Conservation (phyloP, 768 basidiomycete genomes). For the Tulasnella sp. region DNA sequence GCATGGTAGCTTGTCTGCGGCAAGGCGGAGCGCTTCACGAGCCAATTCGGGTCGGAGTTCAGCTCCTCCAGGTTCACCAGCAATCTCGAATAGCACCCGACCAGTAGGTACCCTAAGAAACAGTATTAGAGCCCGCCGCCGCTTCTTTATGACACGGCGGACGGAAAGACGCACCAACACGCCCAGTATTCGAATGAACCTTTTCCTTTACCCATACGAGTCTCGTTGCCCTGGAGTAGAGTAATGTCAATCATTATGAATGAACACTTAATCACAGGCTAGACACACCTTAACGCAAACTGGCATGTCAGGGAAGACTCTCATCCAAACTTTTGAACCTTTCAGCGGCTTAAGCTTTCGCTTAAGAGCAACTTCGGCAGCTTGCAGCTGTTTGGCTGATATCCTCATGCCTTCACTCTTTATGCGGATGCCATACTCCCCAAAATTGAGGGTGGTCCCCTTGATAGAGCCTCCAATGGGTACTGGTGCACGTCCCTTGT, state of each 20-base stretch:
- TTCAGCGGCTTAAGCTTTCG: conserved; percentile 85
- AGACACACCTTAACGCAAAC: conserved; percentile 84
- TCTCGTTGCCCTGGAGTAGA: conserved; percentile 78
- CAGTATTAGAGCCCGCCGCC: neutral
- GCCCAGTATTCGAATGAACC: conserved; percentile 98
- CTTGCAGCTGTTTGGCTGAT: conserved; percentile 81
- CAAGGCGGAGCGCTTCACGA: conserved; percentile 86
- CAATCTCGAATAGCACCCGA: conserved; percentile 89
- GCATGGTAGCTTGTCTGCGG: conserved; percentile 80
- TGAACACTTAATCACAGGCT: neutral
- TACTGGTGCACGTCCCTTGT: conserved; percentile 82
- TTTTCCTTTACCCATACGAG: conserved; percentile 99
- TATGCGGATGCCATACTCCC: conserved; percentile 87
- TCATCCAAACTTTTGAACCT: conserved; percentile 74
- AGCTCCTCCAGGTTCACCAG: conserved; percentile 50
- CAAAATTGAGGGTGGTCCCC: conserved; percentile 86
- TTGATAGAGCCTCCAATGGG: conserved; percentile 85
- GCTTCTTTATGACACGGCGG: neutral
- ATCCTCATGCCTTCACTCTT: conserved; percentile 73
- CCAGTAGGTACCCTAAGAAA: conserved; percentile 67
- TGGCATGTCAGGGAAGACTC: conserved; percentile 94
- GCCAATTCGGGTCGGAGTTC: conserved; percentile 83
- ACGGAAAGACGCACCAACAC: conserved; percentile 51
- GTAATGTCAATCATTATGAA: neutral
- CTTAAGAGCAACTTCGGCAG: conserved; percentile 81